A percentile compares a stretch with the other conserved stretches of the same genome.
phyloP scores from a whole-genome alignment of 164 flowering plant species.

The Vitis labrusca region DNA sequence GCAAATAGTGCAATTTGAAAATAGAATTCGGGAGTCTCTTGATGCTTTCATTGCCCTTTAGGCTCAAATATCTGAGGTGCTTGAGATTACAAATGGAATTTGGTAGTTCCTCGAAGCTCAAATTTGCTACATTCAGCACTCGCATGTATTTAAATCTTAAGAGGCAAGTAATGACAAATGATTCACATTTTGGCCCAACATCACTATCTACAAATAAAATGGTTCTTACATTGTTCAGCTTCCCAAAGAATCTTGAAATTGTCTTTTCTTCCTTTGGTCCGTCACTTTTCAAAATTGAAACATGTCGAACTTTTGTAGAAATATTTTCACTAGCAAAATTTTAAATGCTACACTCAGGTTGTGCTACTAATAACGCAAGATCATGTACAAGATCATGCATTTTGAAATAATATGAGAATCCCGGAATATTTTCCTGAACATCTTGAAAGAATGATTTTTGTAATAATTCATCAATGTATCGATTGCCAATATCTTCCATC shows the following conservation, averaged over 20 bases:
- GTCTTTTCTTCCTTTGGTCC: no score
- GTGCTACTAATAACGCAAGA: not conserved
- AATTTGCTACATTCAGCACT: not conserved
- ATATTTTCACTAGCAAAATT: not conserved
- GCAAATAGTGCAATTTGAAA: not conserved
- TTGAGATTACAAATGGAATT: constrained; percentile 1
- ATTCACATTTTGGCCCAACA: no score
- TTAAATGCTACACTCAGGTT: not conserved
- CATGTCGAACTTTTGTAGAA: not conserved
- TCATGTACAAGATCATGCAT: constrained; percentile 4
- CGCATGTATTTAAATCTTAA: not conserved
- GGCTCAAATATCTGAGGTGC: not conserved
- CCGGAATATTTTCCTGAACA: accelerated
- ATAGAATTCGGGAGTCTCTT: not conserved
- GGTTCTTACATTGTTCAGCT: no score
- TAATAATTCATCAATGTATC: not conserved
- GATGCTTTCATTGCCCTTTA: accelerated
- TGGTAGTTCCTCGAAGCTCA: not conserved
- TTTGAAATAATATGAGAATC: not conserved
- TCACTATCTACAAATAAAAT: no score
- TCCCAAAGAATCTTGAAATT: no score
- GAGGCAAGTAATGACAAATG: not conserved
- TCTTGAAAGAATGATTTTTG: not conserved
- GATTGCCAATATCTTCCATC: no score
- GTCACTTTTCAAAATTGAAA: not conserved